phyloP scores from a whole-genome alignment of 2,329 filamentous ascomycete genomes.

The Erysiphe pulchra region DNA sequence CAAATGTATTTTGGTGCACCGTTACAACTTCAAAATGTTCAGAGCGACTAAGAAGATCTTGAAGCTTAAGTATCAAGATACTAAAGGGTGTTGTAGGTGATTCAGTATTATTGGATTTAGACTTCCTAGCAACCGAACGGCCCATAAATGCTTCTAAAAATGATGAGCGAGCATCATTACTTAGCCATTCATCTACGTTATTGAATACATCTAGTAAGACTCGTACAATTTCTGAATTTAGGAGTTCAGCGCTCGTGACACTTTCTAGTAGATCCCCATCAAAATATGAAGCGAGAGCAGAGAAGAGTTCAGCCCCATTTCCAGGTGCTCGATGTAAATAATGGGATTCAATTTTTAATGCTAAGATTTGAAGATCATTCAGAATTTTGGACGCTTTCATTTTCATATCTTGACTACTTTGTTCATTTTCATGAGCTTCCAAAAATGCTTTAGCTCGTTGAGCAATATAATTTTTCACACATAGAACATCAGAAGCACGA shows the following conservation, averaged over 20 bases:
- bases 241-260: constrained; percentile 81
- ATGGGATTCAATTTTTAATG: constrained; percentile 42
- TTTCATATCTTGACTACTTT: constrained; percentile 45
- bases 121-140: constrained; percentile 32
- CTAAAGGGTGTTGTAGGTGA: constrained; percentile 68
- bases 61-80: constrained; percentile 74
- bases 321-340: constrained; percentile 32
- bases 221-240: constrained; percentile 73
- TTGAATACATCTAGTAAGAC: constrained; percentile 64
- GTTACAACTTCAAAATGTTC: constrained; percentile 97
- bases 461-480: constrained; percentile 48
- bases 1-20: constrained; percentile 75
- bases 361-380: constrained; percentile 42
- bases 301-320: constrained; percentile 43
- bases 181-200: constrained; percentile 34
- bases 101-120: constrained; percentile 35
- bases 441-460: constrained; percentile 61
- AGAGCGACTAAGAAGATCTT: constrained; percentile 83
- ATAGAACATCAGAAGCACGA: constrained; percentile 22
- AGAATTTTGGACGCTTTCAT: constrained; percentile 57
- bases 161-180: constrained; percentile 45
- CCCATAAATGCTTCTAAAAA: constrained; percentile 91
- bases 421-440: constrained; percentile 54
- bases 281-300: constrained; percentile 57
- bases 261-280: constrained; percentile 72